phyloP scores from a whole-genome alignment of 257 asterid genomes.

The Cinchona pubescens region DNA sequence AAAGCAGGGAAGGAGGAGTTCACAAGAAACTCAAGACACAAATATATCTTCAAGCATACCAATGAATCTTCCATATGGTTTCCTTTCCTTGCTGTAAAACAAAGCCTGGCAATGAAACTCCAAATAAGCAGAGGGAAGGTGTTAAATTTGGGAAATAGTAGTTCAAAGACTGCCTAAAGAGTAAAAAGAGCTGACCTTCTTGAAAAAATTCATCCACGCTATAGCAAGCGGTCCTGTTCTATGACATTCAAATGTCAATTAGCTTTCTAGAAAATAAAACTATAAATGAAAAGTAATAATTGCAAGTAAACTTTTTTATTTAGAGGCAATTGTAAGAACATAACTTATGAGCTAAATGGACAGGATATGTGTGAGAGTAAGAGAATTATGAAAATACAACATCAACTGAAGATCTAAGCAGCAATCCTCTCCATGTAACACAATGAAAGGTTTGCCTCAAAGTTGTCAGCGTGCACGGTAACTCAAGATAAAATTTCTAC shows the following conservation, averaged over 20 bases:
- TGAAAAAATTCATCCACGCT: slow-evolving; percentile 62
- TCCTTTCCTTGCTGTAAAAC: slow-evolving; percentile 59
- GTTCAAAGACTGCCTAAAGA: slow-evolving; percentile 8
- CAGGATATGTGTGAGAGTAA: neutral
- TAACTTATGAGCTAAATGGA: neutral
- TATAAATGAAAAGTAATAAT: neutral
- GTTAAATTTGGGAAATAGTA: neutral
- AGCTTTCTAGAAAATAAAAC: neutral
- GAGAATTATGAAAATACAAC: neutral
- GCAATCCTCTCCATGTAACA: neutral
- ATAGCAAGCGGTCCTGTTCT: slow-evolving; percentile 55
- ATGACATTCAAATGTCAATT: slow-evolving; percentile 23
- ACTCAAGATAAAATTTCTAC: no score
- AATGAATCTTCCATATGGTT: slow-evolving; percentile 66
- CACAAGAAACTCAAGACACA: neutral
- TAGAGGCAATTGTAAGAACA: neutral
- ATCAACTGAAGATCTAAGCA: neutral
- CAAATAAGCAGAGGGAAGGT: slow-evolving; percentile 12
- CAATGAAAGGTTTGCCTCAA: no score
- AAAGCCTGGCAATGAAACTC: slow-evolving; percentile 42
- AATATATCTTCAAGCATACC: slow-evolving; percentile 39
- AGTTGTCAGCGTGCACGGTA: no score
- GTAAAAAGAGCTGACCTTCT: slow-evolving; percentile 44
- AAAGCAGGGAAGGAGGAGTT: neutral
- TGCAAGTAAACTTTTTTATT: neutral